Base-by-base conservation (phyloP, 345 rosid genomes). In the Populus tremula region DNA sequence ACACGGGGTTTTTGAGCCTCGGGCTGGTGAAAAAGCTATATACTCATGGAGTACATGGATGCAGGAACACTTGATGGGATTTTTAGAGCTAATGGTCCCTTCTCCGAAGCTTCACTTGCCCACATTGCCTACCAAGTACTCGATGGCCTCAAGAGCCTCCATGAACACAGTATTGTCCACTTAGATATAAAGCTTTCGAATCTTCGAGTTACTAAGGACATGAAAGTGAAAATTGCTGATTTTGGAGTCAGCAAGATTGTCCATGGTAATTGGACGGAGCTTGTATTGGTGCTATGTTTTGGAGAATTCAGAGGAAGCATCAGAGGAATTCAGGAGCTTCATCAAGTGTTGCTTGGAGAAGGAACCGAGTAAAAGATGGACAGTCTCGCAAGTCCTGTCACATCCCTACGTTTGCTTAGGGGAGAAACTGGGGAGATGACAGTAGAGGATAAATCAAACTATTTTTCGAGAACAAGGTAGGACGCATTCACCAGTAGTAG, bases 311-410 rank as follows among this genome's bases (percentile, higher is more conserved):
- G 13, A 50, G 1, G 62, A 31, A n/a, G 81, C 81, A 13, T 83
- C 81, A 0, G 72, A 73, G 23, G 71, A 83, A 29, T 73, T 83
- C 33, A 8, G 25, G 27, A 54, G 69, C 65, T 79, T 83, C 49
- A 61, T 83, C 25, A 50, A n/a, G 59, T 73, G 85, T 47, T 83
- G 82, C 75, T 43, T 83, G 78, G 75, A 82, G 18, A 79, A 70
- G 61, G 74, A 80, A 11, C 71, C 81, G 1, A 35, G 75, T 23
- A 80, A 77, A 50, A 70, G 86, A 39, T 82, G 77, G 72, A 36
- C 68, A 1, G 76, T 39, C 33, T 47, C 68, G 3, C 71, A 80
- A n/a, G 73, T 80, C 3, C 31, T 80, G 9, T 20, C 61, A 1
- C 83, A 80, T 13, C 79, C 79, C 29, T 80, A 62, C 6, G 67